Conservation (phyloP, 2,329 filamentous ascomycete genomes). For the Ilyonectria destructans region DNA sequence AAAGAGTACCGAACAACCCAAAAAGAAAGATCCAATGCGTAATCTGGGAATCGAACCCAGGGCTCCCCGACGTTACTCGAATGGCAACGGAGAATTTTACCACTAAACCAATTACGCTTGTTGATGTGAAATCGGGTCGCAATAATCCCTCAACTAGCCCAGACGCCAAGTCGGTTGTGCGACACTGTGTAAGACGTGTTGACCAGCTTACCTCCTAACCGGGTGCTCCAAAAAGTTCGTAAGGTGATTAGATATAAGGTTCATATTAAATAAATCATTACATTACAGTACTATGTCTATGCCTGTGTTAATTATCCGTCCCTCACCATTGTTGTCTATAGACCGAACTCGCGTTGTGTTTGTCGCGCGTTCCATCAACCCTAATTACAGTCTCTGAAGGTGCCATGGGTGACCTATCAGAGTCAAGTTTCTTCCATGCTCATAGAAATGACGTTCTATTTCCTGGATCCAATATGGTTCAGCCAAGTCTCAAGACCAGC, state of each 20-base stretch:
- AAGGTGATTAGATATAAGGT: no score
- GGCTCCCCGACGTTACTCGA: slow-evolving; percentile 6
- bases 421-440: no score
- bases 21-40: neutral
- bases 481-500: slow-evolving; percentile 25
- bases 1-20: no score
- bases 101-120: slow-evolving; percentile 6
- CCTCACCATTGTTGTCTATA: neutral
- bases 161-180: neutral
- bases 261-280: neutral
- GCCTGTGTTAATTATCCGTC: neutral
- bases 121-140: neutral
- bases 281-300: neutral
- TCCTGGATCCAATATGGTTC: slow-evolving; percentile 13
- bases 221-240: no score
- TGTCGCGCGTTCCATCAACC: neutral
- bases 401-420: no score
- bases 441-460: neutral
- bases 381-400: neutral
- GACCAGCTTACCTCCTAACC: no score
- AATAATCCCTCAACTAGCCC: neutral
- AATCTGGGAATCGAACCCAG: slow-evolving; percentile 12
- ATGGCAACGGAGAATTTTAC: slow-evolving; percentile 14
- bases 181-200: no score
- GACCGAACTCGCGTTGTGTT: neutral